These are phyloP conservation scores for Anisodus tanguticus DNA, from an alignment of 257 asterid species.

Conservation along the genomic window DNA sequence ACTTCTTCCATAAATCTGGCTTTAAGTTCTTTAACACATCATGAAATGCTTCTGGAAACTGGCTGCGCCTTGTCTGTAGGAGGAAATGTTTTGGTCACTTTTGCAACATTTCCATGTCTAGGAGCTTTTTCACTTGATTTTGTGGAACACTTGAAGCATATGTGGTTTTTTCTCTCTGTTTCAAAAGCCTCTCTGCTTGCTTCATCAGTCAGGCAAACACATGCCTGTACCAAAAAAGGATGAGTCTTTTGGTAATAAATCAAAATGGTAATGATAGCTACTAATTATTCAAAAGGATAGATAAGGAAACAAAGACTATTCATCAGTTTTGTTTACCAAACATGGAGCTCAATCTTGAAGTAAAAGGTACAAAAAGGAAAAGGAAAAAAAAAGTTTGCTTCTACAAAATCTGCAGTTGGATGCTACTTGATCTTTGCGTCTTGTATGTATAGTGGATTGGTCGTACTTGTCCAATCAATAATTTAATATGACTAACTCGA, in stretches of 20 bases:
- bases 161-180: slow-evolving; percentile 41
- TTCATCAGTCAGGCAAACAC: slow-evolving; percentile 58
- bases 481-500: no score
- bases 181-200: slow-evolving; percentile 54
- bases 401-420: no score
- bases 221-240: slow-evolving; percentile 55
- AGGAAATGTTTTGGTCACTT: slow-evolving; percentile 33
- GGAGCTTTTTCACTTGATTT: slow-evolving; percentile 24
- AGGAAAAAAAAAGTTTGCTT: no score
- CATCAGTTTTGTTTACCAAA: neutral
- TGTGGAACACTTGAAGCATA: slow-evolving; percentile 50
- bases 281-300: no score
- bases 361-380: no score
- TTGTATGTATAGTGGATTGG: neutral
- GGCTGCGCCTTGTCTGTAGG: neutral
- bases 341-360: no score
- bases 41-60: slow-evolving; percentile 27
- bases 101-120: slow-evolving; percentile 31
- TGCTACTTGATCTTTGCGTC: neutral
- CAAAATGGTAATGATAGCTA: no score
- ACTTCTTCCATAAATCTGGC: slow-evolving; percentile 57
- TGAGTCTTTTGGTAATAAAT: no score
- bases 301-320: no score
- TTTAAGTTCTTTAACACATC: slow-evolving; percentile 51
- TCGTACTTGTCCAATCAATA: no score